Evolutionary conservation across 2,329 filamentous ascomycete genomes (phyloP).

Genomic region (Aspergillus bombycis): DNA sequence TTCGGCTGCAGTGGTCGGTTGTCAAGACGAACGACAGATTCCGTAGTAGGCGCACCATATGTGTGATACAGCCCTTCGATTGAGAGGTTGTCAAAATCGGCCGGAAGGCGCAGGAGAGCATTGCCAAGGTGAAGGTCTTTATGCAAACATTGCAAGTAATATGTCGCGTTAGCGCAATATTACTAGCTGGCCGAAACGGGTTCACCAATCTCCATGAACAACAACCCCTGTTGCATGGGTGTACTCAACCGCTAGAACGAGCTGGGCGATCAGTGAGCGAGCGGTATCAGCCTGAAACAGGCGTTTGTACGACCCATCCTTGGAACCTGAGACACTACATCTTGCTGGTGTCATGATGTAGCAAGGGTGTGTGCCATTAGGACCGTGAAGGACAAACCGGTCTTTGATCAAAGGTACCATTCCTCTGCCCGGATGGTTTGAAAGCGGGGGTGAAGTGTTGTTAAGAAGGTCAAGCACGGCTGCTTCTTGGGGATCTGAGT

Average conservation of each 20-base stretch:
- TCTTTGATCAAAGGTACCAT: no score
- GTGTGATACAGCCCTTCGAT: not conserved
- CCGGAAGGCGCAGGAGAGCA: not conserved
- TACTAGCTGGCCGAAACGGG: not conserved
- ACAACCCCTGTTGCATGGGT: not conserved
- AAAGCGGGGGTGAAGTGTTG: no score
- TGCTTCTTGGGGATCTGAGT: not conserved
- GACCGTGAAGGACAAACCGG: no score
- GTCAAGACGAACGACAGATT: not conserved
- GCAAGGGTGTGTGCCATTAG: no score
- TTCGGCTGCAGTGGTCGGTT: not conserved
- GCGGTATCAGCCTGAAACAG: conserved; percentile 30
- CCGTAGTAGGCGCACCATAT: not conserved
- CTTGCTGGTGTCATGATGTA: no score
- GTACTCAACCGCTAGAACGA: conserved; percentile 35
- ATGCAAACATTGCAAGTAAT: not conserved
- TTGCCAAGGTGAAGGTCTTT: conserved; percentile 10
- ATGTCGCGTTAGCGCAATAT: not conserved
- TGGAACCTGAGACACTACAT: conserved; percentile 5
- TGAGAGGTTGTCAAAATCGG: not conserved
- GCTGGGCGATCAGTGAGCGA: conserved; percentile 29
- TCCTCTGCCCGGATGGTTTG: no score
- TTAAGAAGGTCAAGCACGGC: no score
- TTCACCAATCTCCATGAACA: conserved; percentile 1
- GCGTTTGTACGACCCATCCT: conserved; percentile 21